Base-by-base conservation (phyloP, 2,329 filamentous ascomycete species). In the Colletotrichum shisoi region DNA sequence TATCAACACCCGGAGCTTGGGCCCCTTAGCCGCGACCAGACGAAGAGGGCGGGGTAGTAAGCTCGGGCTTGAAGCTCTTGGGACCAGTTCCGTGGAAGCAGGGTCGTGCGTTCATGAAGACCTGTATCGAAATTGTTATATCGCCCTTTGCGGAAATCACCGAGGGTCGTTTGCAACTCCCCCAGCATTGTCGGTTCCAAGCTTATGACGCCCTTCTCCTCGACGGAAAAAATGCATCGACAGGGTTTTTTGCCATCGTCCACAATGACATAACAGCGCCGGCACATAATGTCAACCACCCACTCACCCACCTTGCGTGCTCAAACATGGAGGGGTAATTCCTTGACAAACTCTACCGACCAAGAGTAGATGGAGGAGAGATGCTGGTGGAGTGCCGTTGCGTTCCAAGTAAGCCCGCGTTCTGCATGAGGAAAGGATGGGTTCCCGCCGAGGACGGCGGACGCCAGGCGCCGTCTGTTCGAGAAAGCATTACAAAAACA, bases 1-100 rank as follows among this genome's bases (percentile, higher is more conserved):
- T 49, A 37, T 24, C 49, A 48, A 34, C 24, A 37, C 63, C 52
- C 63, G 64, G 48, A 67, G 64, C 64, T 67, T 54, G 60, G 64
- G 57, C 64, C 52, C 59, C 53, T 31, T 8, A 54, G 40, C 54
- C 64, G 53, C 60, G 48, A 63, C 40, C 21, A 17, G 19, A 67
- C 40, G 21, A 21, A 31, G 21, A 46, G 19, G 27, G 40, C 39
- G 31, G 24, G 54, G 57, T 31, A 31, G 27, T 31, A 45, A 54
- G 59, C 62, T 46, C 19, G 40, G 56, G 54, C 54, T 66, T 44
- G 21, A 21, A 51, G 58, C 45, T 61, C 46, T 46, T 17, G 37
- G 39, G 21, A 34, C 12, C 57, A 51, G 21, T 27, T 40, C 34
- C 37, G 17, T 42, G 27, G 39, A 37, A 15, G 40, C 21, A 37